Percentiles rank a stretch among this genome's conserved stretches.
These are phyloP conservation scores for Clarireedia homoeocarpa DNA, from an alignment of 2,329 filamentous ascomycete genomes.

Conservation along the genomic window DNA sequence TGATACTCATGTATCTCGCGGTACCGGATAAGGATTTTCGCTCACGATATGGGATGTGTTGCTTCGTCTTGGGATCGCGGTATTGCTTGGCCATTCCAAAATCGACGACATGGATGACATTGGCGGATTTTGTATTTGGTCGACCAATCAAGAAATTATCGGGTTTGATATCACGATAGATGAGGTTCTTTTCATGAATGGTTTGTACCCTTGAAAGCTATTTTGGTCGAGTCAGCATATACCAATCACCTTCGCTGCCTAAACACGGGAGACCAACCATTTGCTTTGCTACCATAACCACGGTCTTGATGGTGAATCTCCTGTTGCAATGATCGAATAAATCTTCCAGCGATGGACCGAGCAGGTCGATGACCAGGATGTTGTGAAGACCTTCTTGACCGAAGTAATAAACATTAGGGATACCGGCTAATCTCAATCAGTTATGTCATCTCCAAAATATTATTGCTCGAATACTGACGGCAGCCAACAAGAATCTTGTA, in stretches of 20 bases:
- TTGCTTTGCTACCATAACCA: conserved; percentile 98
- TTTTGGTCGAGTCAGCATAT: neutral
- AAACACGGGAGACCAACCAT: conserved; percentile 57
- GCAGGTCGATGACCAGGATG: conserved; percentile 93
- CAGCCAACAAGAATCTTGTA: conserved; percentile 99
- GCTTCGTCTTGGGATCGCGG: conserved; percentile 96
- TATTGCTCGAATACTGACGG: conserved; percentile 59
- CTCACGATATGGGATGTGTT: conserved; percentile 96
- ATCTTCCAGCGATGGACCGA: conserved; percentile 91
- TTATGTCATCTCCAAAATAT: conserved; percentile 11
- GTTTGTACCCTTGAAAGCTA: conserved; percentile 82
- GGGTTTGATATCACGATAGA: conserved; percentile 98
- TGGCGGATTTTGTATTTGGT: conserved; percentile 85
- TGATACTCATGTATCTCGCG: conserved; percentile 99
- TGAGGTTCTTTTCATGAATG: conserved; percentile 98
- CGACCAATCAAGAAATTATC: conserved; percentile 98
- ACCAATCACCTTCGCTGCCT: neutral
- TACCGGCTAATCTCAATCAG: conserved; percentile 63
- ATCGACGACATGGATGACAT: conserved; percentile 97
- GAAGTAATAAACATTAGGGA: conserved; percentile 99
- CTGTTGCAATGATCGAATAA: conserved; percentile 96
- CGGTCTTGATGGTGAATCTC: conserved; percentile 93
- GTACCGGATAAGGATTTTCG: conserved; percentile 95
- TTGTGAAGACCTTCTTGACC: conserved; percentile 98
- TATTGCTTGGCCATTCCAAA: conserved; percentile 99